Evolutionary conservation across 2,329 filamentous ascomycete species (phyloP).

Genomic region (Cyphellophora attinorum): DNA sequence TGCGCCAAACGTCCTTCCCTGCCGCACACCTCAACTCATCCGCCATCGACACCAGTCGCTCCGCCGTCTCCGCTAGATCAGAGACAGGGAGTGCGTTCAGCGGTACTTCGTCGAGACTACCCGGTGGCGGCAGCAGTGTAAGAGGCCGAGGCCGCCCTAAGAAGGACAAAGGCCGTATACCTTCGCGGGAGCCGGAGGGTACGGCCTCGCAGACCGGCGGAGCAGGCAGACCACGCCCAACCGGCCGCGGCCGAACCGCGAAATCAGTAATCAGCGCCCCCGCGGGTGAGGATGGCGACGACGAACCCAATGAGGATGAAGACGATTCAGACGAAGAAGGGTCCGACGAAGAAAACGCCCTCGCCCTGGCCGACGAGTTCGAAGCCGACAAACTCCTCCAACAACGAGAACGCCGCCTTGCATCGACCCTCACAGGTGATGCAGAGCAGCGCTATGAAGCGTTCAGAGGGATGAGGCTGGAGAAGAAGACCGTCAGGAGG

Average conservation of each 20-base stretch:
- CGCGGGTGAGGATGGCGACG: constrained; percentile 8
- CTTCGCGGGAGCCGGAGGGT: constrained; percentile 7
- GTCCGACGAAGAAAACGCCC: constrained; percentile 13
- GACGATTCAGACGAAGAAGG: constrained; percentile 19
- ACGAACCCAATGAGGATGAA: constrained; percentile 11
- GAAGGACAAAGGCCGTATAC: too few relatives aligned
- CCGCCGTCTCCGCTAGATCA: constrained; percentile 15
- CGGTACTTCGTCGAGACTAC: constrained; percentile 12
- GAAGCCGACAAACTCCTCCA: constrained; percentile 13
- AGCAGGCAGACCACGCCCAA: constrained; percentile 6
- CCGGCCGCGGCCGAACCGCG: too few relatives aligned
- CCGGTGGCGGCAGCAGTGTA: constrained; percentile 13
- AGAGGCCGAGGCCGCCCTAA: constrained; percentile 17
- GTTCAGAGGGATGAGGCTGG: constrained; percentile 23
- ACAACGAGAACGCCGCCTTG: constrained; percentile 12
- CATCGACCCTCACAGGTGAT: constrained; percentile 13
- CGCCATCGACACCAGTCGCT: constrained; percentile 9
- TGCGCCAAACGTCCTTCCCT: constrained; percentile 38
- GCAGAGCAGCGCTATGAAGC: constrained; percentile 14
- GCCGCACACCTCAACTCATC: constrained; percentile 14
- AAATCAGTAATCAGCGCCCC: constrained; percentile 15
- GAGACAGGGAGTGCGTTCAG: constrained; percentile 17
- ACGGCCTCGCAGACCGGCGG: constrained; percentile 7
- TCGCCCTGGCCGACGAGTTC: constrained; percentile 15
- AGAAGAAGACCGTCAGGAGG: constrained; percentile 40